A percentile compares a stretch with the other conserved stretches of the same genome.
phyloP scores from a whole-genome alignment of 495 filamentous ascomycete species.

The Podospora anserina region DNA sequence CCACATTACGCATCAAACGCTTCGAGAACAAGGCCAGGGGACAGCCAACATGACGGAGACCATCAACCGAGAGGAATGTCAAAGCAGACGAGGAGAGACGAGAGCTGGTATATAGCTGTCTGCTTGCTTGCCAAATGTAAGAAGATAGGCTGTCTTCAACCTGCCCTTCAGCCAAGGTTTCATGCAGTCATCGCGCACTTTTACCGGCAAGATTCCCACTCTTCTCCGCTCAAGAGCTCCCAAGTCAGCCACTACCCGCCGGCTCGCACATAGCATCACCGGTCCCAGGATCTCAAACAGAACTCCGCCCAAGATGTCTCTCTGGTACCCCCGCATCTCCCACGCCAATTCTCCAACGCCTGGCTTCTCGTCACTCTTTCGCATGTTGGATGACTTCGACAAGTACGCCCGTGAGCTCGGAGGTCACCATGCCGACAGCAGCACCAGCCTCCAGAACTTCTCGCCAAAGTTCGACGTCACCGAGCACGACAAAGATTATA shows the following conservation, averaged over 20 bases:
- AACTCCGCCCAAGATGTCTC: slow-evolving; percentile 24
- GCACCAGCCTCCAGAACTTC: slow-evolving; percentile 15
- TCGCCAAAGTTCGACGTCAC: slow-evolving; percentile 68
- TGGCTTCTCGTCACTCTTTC: slow-evolving; percentile 68
- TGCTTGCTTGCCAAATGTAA: not conserved
- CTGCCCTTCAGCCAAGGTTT: not conserved
- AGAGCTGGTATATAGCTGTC: not conserved
- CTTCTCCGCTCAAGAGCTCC: not conserved
- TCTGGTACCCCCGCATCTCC: slow-evolving; percentile 25
- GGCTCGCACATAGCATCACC: not conserved
- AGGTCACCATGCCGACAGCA: slow-evolving; percentile 16
- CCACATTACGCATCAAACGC: not conserved
- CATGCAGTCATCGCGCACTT: not conserved
- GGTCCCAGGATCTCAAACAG: not conserved
- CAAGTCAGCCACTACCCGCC: not conserved
- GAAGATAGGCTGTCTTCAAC: not conserved
- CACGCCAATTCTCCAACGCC: slow-evolving; percentile 32
- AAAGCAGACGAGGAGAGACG: not conserved
- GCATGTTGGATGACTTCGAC: slow-evolving; percentile 75
- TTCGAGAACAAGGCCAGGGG: not conserved
- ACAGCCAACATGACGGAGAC: not conserved
- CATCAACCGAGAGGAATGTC: not conserved
- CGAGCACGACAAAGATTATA: slow-evolving; percentile 64
- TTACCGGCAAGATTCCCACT: not conserved
- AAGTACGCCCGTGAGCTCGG: slow-evolving; percentile 40